A percentile compares a stretch with the other conserved stretches of the same genome.
Evolutionary conservation across 2,329 filamentous ascomycete genomes (phyloP).

Genomic region (Hansfordia pulvinata): DNA sequence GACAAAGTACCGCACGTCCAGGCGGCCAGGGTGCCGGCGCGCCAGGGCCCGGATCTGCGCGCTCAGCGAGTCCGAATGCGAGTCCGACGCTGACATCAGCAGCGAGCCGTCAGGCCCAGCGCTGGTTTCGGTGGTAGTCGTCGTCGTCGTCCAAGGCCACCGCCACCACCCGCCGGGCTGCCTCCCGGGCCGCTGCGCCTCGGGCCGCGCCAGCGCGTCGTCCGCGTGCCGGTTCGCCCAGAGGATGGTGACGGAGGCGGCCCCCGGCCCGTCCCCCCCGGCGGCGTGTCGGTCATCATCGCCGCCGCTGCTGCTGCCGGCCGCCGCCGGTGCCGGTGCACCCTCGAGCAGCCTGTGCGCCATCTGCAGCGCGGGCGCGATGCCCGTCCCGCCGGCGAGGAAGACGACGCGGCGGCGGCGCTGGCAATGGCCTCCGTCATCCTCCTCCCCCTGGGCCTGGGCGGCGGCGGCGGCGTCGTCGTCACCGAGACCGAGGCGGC

Average conservation of each 20-base stretch:
- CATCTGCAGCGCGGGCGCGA: constrained; percentile 79
- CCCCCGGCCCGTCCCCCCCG: constrained; percentile 6
- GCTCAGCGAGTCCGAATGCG: constrained; percentile 9
- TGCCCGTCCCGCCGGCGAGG: constrained; percentile 82
- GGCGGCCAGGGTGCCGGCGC: constrained; percentile 33
- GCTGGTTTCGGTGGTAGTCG: constrained; percentile 4
- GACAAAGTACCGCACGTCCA: constrained; percentile 63
- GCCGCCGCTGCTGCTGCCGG: too few species aligned
- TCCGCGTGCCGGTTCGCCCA: constrained; percentile 65
- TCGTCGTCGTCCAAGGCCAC: constrained; percentile 10
- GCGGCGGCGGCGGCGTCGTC: constrained; percentile 24
- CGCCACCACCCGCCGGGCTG: constrained; percentile 7
- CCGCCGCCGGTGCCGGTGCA: too few species aligned
- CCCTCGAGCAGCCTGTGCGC: constrained; percentile 46
- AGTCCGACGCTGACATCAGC: neutral
- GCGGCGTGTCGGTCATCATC: constrained; percentile 11
- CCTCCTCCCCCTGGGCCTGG: too few species aligned
- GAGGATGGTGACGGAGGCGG: constrained; percentile 50
- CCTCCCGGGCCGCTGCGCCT: constrained; percentile 6
- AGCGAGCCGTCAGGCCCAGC: constrained; percentile 1
- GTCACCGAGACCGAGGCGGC: constrained; percentile 16
- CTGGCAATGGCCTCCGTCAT: too few species aligned
- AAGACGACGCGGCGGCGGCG: constrained; percentile 73
- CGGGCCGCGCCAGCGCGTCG: constrained; percentile 46
- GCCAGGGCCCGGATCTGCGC: constrained; percentile 50